phyloP scores from a whole-genome alignment of 306 rosid genomes.

The Quercus wislizeni region DNA sequence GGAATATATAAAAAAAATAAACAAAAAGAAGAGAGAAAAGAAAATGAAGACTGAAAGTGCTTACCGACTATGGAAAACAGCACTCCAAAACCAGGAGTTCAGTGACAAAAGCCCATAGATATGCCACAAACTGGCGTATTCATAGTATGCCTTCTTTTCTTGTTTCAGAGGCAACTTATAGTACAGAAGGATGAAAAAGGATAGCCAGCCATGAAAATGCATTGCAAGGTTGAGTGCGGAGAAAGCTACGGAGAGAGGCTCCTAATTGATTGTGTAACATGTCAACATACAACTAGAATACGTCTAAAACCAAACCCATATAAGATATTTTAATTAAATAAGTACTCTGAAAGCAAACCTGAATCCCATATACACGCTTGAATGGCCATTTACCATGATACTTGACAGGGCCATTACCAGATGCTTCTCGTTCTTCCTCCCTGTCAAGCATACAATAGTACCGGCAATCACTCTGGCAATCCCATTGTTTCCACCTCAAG shows the following conservation, averaged over 20 bases:
- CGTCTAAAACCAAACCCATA: slow-evolving; percentile 7
- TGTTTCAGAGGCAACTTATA: slow-evolving; percentile 53
- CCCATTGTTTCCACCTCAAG: slow-evolving; percentile 61
- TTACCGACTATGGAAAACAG: slow-evolving; percentile 70
- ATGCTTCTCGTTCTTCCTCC: slow-evolving; percentile 57
- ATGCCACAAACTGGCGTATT: slow-evolving; percentile 61
- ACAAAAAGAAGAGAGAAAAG: not conserved
- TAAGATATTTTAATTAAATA: slow-evolving; percentile 4
- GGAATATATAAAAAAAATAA: not conserved
- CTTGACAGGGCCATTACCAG: slow-evolving; percentile 47
- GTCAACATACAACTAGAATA: slow-evolving; percentile 17
- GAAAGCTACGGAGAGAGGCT: slow-evolving; percentile 73
- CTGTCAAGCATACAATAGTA: slow-evolving; percentile 68
- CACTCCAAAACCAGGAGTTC: slow-evolving; percentile 75
- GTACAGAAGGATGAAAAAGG: slow-evolving; percentile 54
- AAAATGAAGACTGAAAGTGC: slow-evolving; percentile 16
- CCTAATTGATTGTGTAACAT: slow-evolving; percentile 39
- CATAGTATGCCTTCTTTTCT: slow-evolving; percentile 55
- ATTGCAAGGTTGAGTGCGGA: slow-evolving; percentile 65
- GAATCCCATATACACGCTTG: slow-evolving; percentile 59
- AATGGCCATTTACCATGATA: slow-evolving; percentile 90
- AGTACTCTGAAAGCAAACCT: slow-evolving; percentile 47
- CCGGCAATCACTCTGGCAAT: slow-evolving; percentile 62
- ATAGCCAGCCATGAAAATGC: slow-evolving; percentile 80
- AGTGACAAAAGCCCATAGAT: slow-evolving; percentile 53